These are phyloP conservation scores for Purpureocillium lavendulum DNA, from an alignment of 2,329 filamentous ascomycete genomes.

Conservation along the genomic window DNA sequence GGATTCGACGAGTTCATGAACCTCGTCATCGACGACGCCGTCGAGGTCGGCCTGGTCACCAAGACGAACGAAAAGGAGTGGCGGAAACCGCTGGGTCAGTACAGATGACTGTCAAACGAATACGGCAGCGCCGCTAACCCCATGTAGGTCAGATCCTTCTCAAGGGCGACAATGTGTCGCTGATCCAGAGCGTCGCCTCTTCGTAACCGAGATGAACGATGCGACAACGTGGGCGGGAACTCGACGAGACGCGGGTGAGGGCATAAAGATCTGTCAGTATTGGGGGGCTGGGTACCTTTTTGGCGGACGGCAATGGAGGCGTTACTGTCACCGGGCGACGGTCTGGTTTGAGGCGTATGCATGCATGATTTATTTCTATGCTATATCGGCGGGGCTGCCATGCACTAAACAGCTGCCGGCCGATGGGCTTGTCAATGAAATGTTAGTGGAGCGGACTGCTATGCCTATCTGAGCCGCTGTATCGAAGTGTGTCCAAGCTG, in stretches of 20 bases:
- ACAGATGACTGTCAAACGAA: too few species aligned
- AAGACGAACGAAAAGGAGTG: constrained; percentile 71
- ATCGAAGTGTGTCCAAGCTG: too few species aligned
- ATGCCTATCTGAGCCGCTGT: too few species aligned
- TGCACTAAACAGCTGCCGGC: too few species aligned
- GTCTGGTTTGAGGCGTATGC: constrained; percentile 1
- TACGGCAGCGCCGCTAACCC: constrained; percentile 12
- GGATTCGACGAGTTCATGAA: constrained; percentile 99
- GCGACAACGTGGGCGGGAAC: too few species aligned
- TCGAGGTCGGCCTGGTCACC: constrained; percentile 80
- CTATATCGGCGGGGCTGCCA: too few species aligned
- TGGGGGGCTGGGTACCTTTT: not conserved
- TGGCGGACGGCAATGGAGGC: constrained; percentile 1
- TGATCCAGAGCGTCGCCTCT: constrained; percentile 54
- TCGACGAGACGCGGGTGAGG: not conserved
- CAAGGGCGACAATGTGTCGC: constrained; percentile 80
- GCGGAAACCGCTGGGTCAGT: constrained; percentile 66
- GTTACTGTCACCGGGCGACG: constrained; percentile 2
- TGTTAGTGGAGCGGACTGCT: too few species aligned
- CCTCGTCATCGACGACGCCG: constrained; percentile 87
- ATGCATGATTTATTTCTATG: constrained; percentile 2
- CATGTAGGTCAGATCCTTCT: constrained; percentile 71
- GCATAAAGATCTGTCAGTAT: not conserved
- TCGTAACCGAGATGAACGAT: not conserved
- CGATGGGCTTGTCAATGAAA: not conserved